Conservation (phyloP, 495 filamentous ascomycete genomes). For the Thermothielavioides terrestris region DNA sequence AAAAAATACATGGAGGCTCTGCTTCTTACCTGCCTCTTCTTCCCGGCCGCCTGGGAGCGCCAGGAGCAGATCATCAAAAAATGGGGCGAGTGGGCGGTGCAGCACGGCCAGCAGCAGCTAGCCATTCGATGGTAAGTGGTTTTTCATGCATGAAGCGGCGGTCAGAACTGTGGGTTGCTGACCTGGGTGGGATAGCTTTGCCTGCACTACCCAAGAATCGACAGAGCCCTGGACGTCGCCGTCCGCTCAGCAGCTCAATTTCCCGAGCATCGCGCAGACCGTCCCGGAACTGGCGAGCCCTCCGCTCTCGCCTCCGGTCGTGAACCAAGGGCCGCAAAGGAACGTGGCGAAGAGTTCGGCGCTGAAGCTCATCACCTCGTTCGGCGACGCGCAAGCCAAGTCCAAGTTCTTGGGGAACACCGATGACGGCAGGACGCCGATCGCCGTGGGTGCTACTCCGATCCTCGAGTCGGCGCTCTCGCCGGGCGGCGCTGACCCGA, state of each 20-base stretch:
- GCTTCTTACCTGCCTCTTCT: slow-evolving; percentile 65
- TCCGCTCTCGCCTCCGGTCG: slow-evolving; percentile 47
- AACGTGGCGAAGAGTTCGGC: slow-evolving; percentile 68
- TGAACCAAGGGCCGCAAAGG: slow-evolving; percentile 44
- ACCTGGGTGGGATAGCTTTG: slow-evolving; percentile 50
- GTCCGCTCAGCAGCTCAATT: slow-evolving; percentile 59
- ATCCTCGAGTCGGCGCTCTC: slow-evolving; percentile 88
- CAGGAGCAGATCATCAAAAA: slow-evolving; percentile 79
- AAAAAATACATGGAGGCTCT: slow-evolving; percentile 87
- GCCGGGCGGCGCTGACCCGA: slow-evolving; percentile 55
- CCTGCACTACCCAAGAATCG: slow-evolving; percentile 68
- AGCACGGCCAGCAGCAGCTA: slow-evolving; percentile 76
- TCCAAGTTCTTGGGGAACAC: slow-evolving; percentile 59
- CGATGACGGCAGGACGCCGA: slow-evolving; percentile 66
- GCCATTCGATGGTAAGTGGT: slow-evolving; percentile 69
- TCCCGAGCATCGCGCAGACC: slow-evolving; percentile 38
- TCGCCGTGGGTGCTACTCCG: slow-evolving; percentile 72
- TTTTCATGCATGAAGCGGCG: not conserved
- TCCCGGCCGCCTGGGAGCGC: slow-evolving; percentile 76
- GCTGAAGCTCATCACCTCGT: slow-evolving; percentile 87
- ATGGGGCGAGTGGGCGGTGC: slow-evolving; percentile 90
- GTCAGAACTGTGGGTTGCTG: not conserved
- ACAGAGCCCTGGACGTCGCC: slow-evolving; percentile 78
- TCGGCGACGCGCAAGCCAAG: slow-evolving; percentile 53
- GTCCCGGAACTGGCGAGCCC: slow-evolving; percentile 49